phyloP scores from a whole-genome alignment of 1,139 yeast species.

The Schizosaccharomyces versatilis region DNA sequence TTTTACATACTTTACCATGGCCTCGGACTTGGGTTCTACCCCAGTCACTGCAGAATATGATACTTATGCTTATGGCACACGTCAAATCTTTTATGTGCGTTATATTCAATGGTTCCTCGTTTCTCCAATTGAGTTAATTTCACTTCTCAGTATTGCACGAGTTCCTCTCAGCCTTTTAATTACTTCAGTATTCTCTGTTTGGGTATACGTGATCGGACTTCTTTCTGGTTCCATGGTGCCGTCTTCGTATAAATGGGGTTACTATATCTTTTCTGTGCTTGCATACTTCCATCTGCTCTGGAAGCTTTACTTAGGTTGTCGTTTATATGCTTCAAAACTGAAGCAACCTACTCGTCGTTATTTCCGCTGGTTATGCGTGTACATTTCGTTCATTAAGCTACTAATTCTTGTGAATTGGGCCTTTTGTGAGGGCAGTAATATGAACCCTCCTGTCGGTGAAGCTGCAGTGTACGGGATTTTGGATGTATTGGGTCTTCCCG shows the following conservation, averaged over 20 bases:
- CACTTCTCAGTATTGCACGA: constrained; percentile 17
- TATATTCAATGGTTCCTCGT: constrained; percentile 48
- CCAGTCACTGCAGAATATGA: constrained; percentile 32
- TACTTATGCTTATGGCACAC: constrained; percentile 23
- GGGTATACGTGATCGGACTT: constrained; percentile 19
- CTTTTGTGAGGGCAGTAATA: constrained; percentile 38
- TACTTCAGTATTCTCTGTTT: constrained; percentile 21
- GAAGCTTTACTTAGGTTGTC: constrained; percentile 11
- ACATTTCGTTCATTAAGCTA: constrained; percentile 24
- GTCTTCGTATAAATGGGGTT: constrained; percentile 52
- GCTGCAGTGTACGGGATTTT: constrained; percentile 38
- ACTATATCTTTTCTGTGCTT: constrained; percentile 24
- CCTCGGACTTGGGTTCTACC: constrained; percentile 47
- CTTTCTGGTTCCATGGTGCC: constrained; percentile 5
- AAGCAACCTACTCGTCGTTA: constrained; percentile 12
- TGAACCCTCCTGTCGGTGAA: constrained; percentile 36
- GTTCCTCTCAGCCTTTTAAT: constrained; percentile 13
- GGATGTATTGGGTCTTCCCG: constrained; percentile 20
- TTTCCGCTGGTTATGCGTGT: constrained; percentile 16
- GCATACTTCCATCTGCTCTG: constrained; percentile 14
- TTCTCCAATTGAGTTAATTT: constrained; percentile 32
- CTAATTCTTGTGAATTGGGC: constrained; percentile 37
- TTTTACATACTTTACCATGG: constrained; percentile 37
- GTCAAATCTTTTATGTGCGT: constrained; percentile 46
- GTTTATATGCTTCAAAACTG: constrained; percentile 11